These are phyloP conservation scores for Aspergillus ellipticus DNA, from an alignment of 495 filamentous ascomycete genomes.

Conservation along the genomic window DNA sequence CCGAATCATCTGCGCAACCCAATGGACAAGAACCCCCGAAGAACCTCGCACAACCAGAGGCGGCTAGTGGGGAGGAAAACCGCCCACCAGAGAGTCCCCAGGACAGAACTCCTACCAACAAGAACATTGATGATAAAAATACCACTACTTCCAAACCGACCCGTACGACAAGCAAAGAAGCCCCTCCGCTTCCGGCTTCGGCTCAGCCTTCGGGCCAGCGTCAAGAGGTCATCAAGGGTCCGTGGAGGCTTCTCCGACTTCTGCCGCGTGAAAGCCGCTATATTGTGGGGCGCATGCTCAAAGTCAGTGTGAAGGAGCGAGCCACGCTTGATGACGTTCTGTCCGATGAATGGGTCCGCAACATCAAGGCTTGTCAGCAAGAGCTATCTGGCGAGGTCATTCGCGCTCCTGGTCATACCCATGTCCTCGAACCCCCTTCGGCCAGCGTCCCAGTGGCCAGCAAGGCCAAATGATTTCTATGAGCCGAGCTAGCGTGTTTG, in stretches of 20 bases:
- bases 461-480: slow-evolving; percentile 36
- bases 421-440: slow-evolving; percentile 59
- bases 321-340: slow-evolving; percentile 82
- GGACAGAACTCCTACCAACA: slow-evolving; percentile 17
- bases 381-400: slow-evolving; percentile 53
- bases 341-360: slow-evolving; percentile 82
- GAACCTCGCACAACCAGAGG: slow-evolving; percentile 12
- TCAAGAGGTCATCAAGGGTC: slow-evolving; percentile 81
- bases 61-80: slow-evolving; percentile 19
- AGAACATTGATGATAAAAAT: slow-evolving; percentile 25
- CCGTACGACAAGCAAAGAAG: slow-evolving; percentile 50
- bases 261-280: slow-evolving; percentile 85
- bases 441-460: slow-evolving; percentile 39
- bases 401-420: slow-evolving; percentile 54
- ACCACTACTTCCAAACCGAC: slow-evolving; percentile 22
- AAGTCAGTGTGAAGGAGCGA: slow-evolving; percentile 77
- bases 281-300: slow-evolving; percentile 90
- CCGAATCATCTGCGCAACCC: slow-evolving; percentile 9
- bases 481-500: too few species aligned
- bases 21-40: slow-evolving; percentile 12
- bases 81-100: slow-evolving; percentile 22
- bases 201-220: slow-evolving; percentile 40
- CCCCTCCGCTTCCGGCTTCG: slow-evolving; percentile 34
- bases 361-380: slow-evolving; percentile 61
- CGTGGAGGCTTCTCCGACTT: slow-evolving; percentile 87